Conservation (phyloP, 2,329 filamentous ascomycete genomes). For the Emmonsiellopsis sp. region DNA sequence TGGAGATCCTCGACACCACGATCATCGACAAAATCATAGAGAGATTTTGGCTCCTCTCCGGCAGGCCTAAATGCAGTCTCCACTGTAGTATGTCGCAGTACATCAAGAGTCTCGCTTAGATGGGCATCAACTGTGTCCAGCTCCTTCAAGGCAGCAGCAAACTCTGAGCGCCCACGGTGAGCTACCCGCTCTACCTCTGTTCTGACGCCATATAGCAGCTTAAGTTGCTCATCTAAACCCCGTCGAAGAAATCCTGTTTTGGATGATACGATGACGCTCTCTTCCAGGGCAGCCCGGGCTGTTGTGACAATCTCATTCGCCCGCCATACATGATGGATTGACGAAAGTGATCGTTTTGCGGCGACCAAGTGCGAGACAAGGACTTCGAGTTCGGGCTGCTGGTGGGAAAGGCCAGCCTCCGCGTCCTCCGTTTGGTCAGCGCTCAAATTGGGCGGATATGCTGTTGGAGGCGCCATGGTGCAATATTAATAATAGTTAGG, state of each 20-base stretch:
- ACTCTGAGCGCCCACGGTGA: conserved; percentile 33
- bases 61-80: conserved; percentile 47
- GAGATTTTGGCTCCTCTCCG: conserved; percentile 42
- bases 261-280: conserved; percentile 64
- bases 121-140: conserved; percentile 52
- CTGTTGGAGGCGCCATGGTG: not conserved
- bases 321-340: conserved; percentile 71
- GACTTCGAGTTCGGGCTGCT: conserved; percentile 50
- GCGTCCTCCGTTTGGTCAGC: not conserved
- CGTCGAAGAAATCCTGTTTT: conserved; percentile 59
- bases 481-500: not conserved
- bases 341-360: conserved; percentile 78
- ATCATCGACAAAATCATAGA: conserved; percentile 61
- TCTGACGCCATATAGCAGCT: conserved; percentile 34
- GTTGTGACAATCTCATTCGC: conserved; percentile 77
- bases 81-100: conserved; percentile 50
- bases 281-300: conserved; percentile 67
- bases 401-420: not conserved
- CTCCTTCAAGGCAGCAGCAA: conserved; percentile 42
- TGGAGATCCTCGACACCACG: conserved; percentile 51
- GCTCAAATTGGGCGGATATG: not conserved
- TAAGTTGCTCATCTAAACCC: conserved; percentile 47
- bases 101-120: conserved; percentile 46
- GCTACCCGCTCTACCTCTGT: conserved; percentile 36
- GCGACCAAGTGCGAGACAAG: conserved; percentile 77